These are phyloP conservation scores for Microcos paniculata DNA, from an alignment of 345 rosid genomes.

Conservation along the genomic window DNA sequence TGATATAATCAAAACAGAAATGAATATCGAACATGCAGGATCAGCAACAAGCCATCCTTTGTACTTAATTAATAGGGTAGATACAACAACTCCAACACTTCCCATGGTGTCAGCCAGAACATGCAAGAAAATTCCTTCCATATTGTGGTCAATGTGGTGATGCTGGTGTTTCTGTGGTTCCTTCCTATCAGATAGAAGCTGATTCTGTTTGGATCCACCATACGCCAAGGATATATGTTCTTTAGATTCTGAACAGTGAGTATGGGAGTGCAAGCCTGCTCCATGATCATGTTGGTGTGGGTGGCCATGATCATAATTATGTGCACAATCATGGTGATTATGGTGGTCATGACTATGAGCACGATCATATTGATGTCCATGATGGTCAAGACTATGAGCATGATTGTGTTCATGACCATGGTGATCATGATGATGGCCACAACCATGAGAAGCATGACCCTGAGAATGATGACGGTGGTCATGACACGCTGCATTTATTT, in stretches of 20 bases:
- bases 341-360: conserved; percentile 11
- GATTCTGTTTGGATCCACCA: not conserved
- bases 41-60: conserved; percentile 99
- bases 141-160: conserved; percentile 89
- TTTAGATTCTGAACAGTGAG: conserved; percentile 14
- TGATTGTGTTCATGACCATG: conserved; percentile 15
- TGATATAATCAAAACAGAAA: conserved; percentile 70
- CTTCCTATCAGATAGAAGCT: conserved; percentile 17
- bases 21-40: conserved; percentile 95
- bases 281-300: not conserved
- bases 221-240: conserved; percentile 16
- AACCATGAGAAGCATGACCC: conserved; percentile 12
- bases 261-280: conserved; percentile 10
- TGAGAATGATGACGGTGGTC: conserved; percentile 30
- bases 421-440: conserved; percentile 10
- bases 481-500: not conserved
- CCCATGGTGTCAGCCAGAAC: conserved; percentile 97
- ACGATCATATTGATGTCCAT: conserved; percentile 22
- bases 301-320: conserved; percentile 4
- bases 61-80: conserved; percentile 92
- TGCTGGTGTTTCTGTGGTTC: conserved; percentile 34
- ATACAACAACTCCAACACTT: conserved; percentile 92
- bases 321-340: conserved; percentile 6
- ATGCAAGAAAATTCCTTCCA: conserved; percentile 98
- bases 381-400: conserved; percentile 6